These are phyloP conservation scores for Phytophthora sansomeana DNA, from an alignment of 352 stramenopile genomes.

Conservation along the genomic window DNA sequence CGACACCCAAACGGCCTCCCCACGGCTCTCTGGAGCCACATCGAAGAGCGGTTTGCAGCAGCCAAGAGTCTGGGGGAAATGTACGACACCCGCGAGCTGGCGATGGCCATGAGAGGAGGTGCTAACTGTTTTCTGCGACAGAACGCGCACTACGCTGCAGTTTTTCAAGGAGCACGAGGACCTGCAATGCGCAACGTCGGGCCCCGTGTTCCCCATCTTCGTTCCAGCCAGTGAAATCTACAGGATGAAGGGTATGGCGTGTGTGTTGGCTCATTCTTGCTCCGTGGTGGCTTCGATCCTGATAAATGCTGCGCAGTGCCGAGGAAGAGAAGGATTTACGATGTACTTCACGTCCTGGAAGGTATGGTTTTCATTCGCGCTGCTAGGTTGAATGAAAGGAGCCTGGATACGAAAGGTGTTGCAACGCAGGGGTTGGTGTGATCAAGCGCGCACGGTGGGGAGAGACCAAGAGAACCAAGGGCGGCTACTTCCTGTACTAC, in stretches of 20 bases:
- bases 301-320: constrained; percentile 47
- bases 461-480: constrained; percentile 38
- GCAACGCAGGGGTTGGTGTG: constrained; percentile 57
- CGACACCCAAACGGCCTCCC: constrained; percentile 20
- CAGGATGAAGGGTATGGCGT: constrained; percentile 62
- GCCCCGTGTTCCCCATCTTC: constrained; percentile 48
- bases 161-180: constrained; percentile 75
- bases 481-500: constrained; percentile 69
- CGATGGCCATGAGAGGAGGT: neutral
- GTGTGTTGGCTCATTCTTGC: constrained; percentile 10
- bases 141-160: constrained; percentile 57
- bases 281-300: constrained; percentile 3
- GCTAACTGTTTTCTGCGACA: constrained; percentile 18
- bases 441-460: constrained; percentile 61
- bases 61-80: constrained; percentile 64
- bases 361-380: constrained; percentile 35
- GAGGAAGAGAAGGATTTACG: constrained; percentile 77
- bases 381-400: neutral
- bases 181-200: constrained; percentile 26
- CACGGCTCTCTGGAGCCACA: constrained; percentile 38
- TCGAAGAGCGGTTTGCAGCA: constrained; percentile 46
- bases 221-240: constrained; percentile 71
- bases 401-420: constrained; percentile 9
- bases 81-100: constrained; percentile 29
- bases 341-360: constrained; percentile 84